Conservation (phyloP, 768 basidiomycete genomes). For the Tephrocybe sp. region DNA sequence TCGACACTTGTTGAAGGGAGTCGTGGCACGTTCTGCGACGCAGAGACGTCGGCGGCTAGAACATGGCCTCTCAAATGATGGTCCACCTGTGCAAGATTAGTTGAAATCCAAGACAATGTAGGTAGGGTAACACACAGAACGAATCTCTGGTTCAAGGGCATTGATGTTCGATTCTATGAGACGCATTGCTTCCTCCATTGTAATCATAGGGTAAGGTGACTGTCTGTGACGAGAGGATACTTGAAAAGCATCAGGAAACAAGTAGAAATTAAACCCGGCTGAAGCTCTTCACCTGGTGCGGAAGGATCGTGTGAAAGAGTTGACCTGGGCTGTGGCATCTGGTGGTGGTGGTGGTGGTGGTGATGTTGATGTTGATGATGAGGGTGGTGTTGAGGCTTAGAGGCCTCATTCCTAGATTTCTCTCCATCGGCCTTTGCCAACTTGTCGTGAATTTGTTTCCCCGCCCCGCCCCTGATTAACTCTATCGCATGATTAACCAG, state of each 20-base stretch:
- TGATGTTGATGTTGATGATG: slow-evolving; percentile 34
- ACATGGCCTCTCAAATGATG: slow-evolving; percentile 60
- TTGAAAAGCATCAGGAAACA: slow-evolving; percentile 25
- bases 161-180: slow-evolving; percentile 49
- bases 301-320: slow-evolving; percentile 68
- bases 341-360: slow-evolving; percentile 36
- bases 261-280: not conserved
- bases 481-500: slow-evolving; percentile 72
- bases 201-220: slow-evolving; percentile 75
- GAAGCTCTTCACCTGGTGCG: slow-evolving; percentile 50
- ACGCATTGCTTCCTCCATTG: slow-evolving; percentile 61
- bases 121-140: slow-evolving; percentile 47
- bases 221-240: slow-evolving; percentile 69
- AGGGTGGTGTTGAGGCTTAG: slow-evolving; percentile 33
- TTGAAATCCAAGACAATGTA: no score
- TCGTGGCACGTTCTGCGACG: slow-evolving; percentile 61
- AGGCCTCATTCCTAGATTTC: slow-evolving; percentile 26
- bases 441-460: slow-evolving; percentile 52
- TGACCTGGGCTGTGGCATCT: slow-evolving; percentile 52
- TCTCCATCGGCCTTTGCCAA: slow-evolving; percentile 33
- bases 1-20: slow-evolving; percentile 80
- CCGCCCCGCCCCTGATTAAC: slow-evolving; percentile 65
- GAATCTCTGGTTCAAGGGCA: slow-evolving; percentile 36
- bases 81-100: no score
- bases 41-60: slow-evolving; percentile 72